phyloP scores from a whole-genome alignment of 305 asterid species.

The Fraxinus ornus region DNA sequence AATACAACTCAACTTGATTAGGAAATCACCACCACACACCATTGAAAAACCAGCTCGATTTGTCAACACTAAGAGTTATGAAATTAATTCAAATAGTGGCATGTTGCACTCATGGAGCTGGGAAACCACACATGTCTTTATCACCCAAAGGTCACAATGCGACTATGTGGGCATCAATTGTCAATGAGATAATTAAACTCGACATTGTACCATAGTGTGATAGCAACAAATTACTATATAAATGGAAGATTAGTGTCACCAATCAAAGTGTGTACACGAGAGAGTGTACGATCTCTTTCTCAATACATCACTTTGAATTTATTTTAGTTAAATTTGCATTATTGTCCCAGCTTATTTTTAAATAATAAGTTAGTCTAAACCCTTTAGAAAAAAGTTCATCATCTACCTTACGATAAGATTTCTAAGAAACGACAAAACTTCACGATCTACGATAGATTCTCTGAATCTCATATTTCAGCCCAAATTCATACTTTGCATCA shows the following conservation, averaged over 20 bases:
- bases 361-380: too few species aligned
- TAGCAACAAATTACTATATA: not conserved
- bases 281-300: not conserved
- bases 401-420: too few species aligned
- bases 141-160: not conserved
- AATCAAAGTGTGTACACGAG: not conserved
- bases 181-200: not conserved
- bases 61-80: not conserved
- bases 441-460: too few species aligned
- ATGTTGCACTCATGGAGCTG: not conserved
- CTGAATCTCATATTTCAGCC: too few species aligned
- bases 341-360: not conserved
- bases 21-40: not conserved
- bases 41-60: not conserved
- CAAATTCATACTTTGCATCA: too few species aligned
- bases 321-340: not conserved
- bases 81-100: not conserved
- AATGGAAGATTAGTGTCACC: conserved; percentile 3
- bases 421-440: too few species aligned
- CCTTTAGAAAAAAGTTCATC: not conserved
- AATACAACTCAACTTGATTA: not conserved
- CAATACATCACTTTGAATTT: not conserved
- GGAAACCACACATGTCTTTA: not conserved
- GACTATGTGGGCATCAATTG: not conserved
- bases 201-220: not conserved